A percentile compares a stretch with the other conserved stretches of the same genome.
phyloP scores from a whole-genome alignment of 495 filamentous ascomycete genomes.

The Talaromyces proteolyticus region DNA sequence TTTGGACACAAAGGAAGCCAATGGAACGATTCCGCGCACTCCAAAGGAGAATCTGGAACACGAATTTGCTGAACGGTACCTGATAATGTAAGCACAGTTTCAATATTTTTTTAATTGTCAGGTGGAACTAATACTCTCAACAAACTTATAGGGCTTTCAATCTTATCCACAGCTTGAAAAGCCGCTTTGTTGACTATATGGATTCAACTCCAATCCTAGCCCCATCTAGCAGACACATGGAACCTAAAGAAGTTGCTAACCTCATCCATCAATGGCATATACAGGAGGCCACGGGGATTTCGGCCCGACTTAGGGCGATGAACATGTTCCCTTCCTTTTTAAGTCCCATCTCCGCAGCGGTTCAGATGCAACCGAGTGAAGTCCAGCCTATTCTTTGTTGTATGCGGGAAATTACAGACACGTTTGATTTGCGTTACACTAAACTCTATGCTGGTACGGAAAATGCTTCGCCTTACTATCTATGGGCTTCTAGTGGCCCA shows the following conservation, averaged over 20 bases:
- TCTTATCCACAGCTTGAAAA: background rate
- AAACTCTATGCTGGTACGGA: background rate
- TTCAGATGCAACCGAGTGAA: background rate
- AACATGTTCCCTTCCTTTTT: slow-evolving; percentile 1
- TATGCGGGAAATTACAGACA: background rate
- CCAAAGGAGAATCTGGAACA: background rate
- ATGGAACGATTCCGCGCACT: background rate
- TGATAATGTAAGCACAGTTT: background rate
- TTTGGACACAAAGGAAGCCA: background rate
- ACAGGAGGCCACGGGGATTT: background rate
- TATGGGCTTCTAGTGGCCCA: background rate
- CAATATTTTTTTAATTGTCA: background rate
- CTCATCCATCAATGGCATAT: slow-evolving; percentile 1
- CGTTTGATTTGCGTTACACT: background rate
- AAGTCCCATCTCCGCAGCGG: background rate
- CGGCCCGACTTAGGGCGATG: background rate
- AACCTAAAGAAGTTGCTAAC: background rate
- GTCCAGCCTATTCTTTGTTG: background rate
- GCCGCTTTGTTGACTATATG: background rate
- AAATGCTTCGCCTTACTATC: background rate
- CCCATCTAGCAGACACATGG: background rate
- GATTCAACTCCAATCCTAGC: background rate
- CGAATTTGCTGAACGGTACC: slow-evolving; percentile 1
- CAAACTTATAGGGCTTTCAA: background rate
- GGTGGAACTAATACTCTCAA: background rate